These are phyloP conservation scores for Besnoitia besnoiti DNA, from an alignment of 169 alveolate genomes.

Conservation along the genomic window DNA sequence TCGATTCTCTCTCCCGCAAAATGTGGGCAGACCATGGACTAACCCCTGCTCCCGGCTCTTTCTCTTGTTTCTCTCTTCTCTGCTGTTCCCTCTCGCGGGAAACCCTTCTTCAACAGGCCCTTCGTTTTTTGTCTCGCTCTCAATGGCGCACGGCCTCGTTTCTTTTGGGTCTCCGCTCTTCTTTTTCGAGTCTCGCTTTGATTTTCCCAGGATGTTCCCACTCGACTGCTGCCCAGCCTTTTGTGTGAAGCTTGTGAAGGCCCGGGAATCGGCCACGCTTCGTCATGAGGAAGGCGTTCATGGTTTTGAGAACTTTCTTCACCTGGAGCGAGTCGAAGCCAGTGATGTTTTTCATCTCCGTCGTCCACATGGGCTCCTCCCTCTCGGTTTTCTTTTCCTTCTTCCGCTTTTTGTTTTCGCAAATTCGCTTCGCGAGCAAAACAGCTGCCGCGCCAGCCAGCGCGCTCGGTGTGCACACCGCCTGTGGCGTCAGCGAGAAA, in stretches of 20 bases:
- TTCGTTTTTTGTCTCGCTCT: not conserved
- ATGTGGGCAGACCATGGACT: too few relatives aligned
- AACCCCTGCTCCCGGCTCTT: too few relatives aligned
- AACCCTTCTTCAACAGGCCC: not conserved
- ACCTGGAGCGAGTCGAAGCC: not conserved
- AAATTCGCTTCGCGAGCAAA: slow-evolving; percentile 39
- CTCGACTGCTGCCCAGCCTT: slow-evolving; percentile 26
- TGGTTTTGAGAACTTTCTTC: not conserved
- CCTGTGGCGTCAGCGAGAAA: slow-evolving; percentile 42
- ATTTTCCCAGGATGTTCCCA: slow-evolving; percentile 31
- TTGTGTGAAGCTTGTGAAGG: slow-evolving; percentile 33
- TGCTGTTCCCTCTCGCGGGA: too few relatives aligned
- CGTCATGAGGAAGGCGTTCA: slow-evolving; percentile 1
- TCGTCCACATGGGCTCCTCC: not conserved
- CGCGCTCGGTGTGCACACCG: slow-evolving; percentile 39
- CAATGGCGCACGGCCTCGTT: not conserved
- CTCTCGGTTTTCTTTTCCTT: not conserved
- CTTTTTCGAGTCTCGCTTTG: not conserved
- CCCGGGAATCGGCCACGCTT: slow-evolving; percentile 33
- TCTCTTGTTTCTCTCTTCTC: too few relatives aligned
- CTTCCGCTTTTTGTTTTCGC: not conserved
- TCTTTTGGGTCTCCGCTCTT: not conserved
- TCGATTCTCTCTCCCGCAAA: too few relatives aligned
- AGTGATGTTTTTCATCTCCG: not conserved
- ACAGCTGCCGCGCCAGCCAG: slow-evolving; percentile 63